A percentile compares a stretch with the other conserved stretches of the same genome.
phyloP scores from a whole-genome alignment of 1,139 yeast genomes.

The Saccharomyces hybrid region DNA sequence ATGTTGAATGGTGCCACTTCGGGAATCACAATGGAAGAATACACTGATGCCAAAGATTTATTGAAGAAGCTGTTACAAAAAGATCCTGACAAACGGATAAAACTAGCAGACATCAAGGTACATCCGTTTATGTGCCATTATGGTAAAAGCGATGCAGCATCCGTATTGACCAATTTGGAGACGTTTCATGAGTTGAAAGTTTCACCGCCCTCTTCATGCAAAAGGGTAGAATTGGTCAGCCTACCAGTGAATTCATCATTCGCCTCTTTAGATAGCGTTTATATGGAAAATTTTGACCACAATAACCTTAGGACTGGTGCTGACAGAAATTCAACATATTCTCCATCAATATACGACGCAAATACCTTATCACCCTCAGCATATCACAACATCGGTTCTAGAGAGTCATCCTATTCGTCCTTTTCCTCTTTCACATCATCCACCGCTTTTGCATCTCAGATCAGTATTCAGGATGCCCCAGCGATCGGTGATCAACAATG shows the following conservation, averaged over 20 bases:
- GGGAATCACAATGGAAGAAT: constrained; percentile 35
- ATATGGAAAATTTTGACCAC: constrained; percentile 43
- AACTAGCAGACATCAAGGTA: constrained; percentile 62
- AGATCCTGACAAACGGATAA: constrained; percentile 61
- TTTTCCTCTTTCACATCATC: background rate
- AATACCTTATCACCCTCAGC: background rate
- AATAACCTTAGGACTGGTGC: background rate
- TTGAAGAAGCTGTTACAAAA: constrained; percentile 58
- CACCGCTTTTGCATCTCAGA: background rate
- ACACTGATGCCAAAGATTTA: constrained; percentile 59
- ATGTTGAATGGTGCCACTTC: constrained; percentile 31
- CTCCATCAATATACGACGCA: background rate
- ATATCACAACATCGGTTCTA: background rate
- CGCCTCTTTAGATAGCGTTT: constrained; percentile 68
- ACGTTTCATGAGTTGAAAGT: background rate
- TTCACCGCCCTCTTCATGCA: background rate
- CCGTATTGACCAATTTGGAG: background rate
- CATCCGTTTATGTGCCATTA: constrained; percentile 54
- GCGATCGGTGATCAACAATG: background rate
- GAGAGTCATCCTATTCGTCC: background rate
- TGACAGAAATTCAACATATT: background rate
- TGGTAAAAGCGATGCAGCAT: background rate
- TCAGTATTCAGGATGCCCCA: background rate
- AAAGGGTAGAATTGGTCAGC: background rate
- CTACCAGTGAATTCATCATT: constrained; percentile 66